Base-by-base conservation (phyloP, 805 yeast species). In the Kockiozyma suomiensis region DNA sequence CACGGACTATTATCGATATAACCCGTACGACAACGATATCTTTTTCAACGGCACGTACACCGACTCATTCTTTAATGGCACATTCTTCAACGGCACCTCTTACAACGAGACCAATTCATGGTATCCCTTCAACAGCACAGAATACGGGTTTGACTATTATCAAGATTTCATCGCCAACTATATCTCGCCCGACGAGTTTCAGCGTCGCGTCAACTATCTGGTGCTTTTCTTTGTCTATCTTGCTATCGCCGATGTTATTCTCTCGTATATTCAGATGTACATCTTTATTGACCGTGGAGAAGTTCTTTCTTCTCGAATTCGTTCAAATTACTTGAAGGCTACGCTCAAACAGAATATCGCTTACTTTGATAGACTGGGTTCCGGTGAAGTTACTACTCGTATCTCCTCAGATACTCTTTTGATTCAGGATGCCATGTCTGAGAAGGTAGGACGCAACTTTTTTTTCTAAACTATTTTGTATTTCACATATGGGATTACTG, bases 301-400 rank as follows among this genome's bases (percentile, higher is more conserved):
- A 61, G 70, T 74, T 8, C 66, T 77, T 37, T 70, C 81, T 1
- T 74, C 77, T 5, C 66, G 79, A 17, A 74, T 75, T 61, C 74
- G 79, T 23, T 72, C 73, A 58, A 58, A 69, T 50, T 76, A 75
- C 59, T 66, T 76, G 38, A 54, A 64, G 57, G 73, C 78, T 1
- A 67, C 77, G 7, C 68, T 76, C 51, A 69, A 76, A 52, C 79
- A 76, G 63, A 76, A 76, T 54, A 72, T 76, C 47, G 80, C 75
- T 21, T 77, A 72, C 58, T 77, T 76, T 55, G 79, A 76, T 63
- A 68, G 70, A 38, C 67, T 76, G 10, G 79, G 79, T 10, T 71
- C 78, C 19, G 79, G 79, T 15, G 77, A 75, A 59, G 75, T 76
- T 40, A 75, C 79, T 15, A 74, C 78, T n/a, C 72, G 79, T n/a